phyloP scores from a whole-genome alignment of 2,329 filamentous ascomycete genomes.

The Hirsutella rhossiliensis region DNA sequence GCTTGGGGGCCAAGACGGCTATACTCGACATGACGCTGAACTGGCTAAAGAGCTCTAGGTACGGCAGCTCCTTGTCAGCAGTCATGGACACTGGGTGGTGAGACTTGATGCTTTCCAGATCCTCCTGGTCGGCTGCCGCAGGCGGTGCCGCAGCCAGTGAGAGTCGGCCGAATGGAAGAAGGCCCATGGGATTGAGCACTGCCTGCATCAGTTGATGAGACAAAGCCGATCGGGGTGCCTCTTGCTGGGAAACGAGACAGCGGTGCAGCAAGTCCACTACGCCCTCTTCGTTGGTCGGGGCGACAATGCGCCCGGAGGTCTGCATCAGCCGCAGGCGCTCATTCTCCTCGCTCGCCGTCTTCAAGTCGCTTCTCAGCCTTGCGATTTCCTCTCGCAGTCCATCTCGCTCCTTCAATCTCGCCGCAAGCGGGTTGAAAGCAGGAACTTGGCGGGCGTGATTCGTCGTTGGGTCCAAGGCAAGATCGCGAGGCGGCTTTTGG shows the following conservation, averaged over 20 bases:
- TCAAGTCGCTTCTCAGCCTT: slow-evolving; percentile 45
- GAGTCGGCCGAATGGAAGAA: slow-evolving; percentile 37
- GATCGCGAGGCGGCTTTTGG: neutral
- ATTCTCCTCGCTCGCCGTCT: slow-evolving; percentile 44
- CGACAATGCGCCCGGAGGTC: slow-evolving; percentile 23
- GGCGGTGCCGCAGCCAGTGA: slow-evolving; percentile 11
- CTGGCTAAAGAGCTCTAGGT: slow-evolving; percentile 59
- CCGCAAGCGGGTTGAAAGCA: slow-evolving; percentile 27
- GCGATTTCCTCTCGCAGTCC: slow-evolving; percentile 42
- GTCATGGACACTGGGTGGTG: slow-evolving; percentile 54
- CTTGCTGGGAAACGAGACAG: slow-evolving; percentile 25
- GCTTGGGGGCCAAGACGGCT: slow-evolving; percentile 26
- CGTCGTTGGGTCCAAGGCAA: slow-evolving; percentile 5
- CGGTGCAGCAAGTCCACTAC: slow-evolving; percentile 27
- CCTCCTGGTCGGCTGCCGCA: slow-evolving; percentile 13
- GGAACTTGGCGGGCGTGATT: slow-evolving; percentile 29
- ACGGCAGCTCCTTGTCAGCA: slow-evolving; percentile 53
- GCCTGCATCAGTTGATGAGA: slow-evolving; percentile 32
- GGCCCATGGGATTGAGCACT: slow-evolving; percentile 36
- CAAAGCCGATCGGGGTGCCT: slow-evolving; percentile 11
- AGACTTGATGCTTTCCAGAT: slow-evolving; percentile 35
- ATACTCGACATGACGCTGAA: slow-evolving; percentile 48
- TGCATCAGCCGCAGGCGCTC: slow-evolving; percentile 34
- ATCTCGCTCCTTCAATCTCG: slow-evolving; percentile 40
- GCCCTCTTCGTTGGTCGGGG: slow-evolving; percentile 21